Base-by-base conservation (phyloP, 2,329 filamentous ascomycete genomes). In the Diaporthe citriasiana region DNA sequence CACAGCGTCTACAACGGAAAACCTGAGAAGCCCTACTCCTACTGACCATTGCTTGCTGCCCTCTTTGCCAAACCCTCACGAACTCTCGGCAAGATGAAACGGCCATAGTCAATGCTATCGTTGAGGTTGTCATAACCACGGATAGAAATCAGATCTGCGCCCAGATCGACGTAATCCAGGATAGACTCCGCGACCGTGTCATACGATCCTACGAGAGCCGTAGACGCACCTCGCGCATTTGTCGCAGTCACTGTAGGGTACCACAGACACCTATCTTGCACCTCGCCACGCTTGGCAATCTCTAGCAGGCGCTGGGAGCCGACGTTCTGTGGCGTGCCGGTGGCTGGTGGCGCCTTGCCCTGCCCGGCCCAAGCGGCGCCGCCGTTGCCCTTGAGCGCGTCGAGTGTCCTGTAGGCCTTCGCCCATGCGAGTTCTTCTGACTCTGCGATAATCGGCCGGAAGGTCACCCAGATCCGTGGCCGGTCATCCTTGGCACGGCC, bases 391-490 rank as follows among this genome's bases (percentile, higher is more conserved):
- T 87, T 87, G 56, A 91, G 82, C 0, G 83, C 81, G 27, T 90
- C 89, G 0, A 91, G 84, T 0, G 86, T 91, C 35, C 83, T 83
- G 79, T 91, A 85, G 4, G 90, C 90, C 81, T 91, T 91, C 4
- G 83, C 84, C 90, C 90, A 92, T 0, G 90, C 90, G 9, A 91
- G 83, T 27, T 91, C 89, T 19, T 91, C 89, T 0, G 89, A 91
- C 81, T 91, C 89, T 0, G 89, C 89, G 0, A 87, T 77, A 74
- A 92, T 91, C 4, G 90, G 90, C 3, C 90, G 85, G 85, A 91
- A 91, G 0, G 90, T 91, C 1, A 92, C 90, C 90, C 90, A 92
- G 77, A 92, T 91, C 5, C 88, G 82, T 9, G 90, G 90, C 0
- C 86, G 82, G 76, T 91, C 89, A 0, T 75, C 79, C 1, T 76